Conservation (phyloP, 257 asterid genomes). For the Oldenlandia corymbosa region DNA sequence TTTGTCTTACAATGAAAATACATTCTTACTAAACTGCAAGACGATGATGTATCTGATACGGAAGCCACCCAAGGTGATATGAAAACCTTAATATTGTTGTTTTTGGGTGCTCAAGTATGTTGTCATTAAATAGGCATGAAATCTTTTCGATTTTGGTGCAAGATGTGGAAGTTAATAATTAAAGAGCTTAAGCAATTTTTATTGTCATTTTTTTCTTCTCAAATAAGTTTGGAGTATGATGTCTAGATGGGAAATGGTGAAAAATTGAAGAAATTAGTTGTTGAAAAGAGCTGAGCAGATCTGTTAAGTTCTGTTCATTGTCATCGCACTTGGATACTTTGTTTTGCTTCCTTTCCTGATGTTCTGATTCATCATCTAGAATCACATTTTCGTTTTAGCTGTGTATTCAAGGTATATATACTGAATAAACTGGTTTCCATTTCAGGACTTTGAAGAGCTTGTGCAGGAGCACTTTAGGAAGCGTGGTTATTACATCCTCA, state of each 20-base stretch:
- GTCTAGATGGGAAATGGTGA: background rate
- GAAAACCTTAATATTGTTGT: slow-evolving; percentile 1
- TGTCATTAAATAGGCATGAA: no score
- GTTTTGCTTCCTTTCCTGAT: background rate
- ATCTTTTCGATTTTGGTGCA: no score
- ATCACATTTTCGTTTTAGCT: background rate
- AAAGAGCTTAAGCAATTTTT: no score
- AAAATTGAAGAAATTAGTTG: no score
- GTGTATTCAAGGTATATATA: background rate
- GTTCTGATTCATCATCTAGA: background rate
- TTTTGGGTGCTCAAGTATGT: no score
- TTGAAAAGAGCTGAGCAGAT: no score
- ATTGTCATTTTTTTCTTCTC: no score
- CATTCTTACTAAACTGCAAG: slow-evolving; percentile 90
- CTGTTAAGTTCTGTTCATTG: background rate
- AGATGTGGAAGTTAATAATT: no score
- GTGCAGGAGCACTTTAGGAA: slow-evolving; percentile 68
- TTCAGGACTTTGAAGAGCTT: slow-evolving; percentile 84
- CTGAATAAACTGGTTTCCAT: slow-evolving; percentile 5
- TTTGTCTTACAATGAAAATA: slow-evolving; percentile 89
- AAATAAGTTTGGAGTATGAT: no score
- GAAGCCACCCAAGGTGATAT: slow-evolving; percentile 85
- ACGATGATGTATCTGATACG: slow-evolving; percentile 89
- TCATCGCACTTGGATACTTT: background rate
- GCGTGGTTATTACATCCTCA: slow-evolving; percentile 81